These are phyloP conservation scores for Syncephalastrum contaminatum DNA, from an alignment of 371 early-diverging fungal species.

Conservation along the genomic window DNA sequence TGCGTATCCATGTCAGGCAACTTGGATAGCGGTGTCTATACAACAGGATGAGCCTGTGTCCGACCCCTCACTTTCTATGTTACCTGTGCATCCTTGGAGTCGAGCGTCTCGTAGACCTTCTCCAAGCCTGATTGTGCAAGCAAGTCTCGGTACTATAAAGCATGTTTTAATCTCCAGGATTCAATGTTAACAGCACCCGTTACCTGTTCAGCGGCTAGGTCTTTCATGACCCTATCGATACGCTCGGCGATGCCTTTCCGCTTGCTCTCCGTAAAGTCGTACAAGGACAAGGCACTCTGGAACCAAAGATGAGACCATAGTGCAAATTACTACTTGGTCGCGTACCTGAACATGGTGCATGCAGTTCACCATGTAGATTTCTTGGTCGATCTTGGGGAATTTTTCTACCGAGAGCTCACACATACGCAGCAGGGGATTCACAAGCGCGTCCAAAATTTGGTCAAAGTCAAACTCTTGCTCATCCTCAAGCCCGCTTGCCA, in stretches of 20 bases:
- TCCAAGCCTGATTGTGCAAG: conserved; percentile 48
- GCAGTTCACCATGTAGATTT: conserved; percentile 77
- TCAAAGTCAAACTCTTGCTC: conserved; percentile 58
- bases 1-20: conserved; percentile 58
- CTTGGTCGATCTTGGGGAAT: conserved; percentile 57
- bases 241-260: conserved; percentile 24
- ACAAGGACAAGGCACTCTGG: conserved; percentile 30
- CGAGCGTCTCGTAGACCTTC: conserved; percentile 32
- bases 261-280: conserved; percentile 36
- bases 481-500: conserved; percentile 29
- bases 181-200: too few relatives aligned
- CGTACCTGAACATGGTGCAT: conserved; percentile 67
- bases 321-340: background rate
- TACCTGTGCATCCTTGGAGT: conserved; percentile 39
- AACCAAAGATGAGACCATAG: background rate
- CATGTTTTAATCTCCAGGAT: background rate
- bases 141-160: conserved; percentile 29
- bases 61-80: too few relatives aligned
- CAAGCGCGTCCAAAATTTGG: conserved; percentile 63
- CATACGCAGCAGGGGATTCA: conserved; percentile 74
- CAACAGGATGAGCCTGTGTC: background rate
- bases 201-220: conserved; percentile 46
- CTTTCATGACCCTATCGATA: conserved; percentile 28
- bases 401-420: conserved; percentile 62
- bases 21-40: conserved; percentile 60